Evolutionary conservation across 345 rosid species (phyloP).

Genomic region (Eucalyptus marginata): DNA sequence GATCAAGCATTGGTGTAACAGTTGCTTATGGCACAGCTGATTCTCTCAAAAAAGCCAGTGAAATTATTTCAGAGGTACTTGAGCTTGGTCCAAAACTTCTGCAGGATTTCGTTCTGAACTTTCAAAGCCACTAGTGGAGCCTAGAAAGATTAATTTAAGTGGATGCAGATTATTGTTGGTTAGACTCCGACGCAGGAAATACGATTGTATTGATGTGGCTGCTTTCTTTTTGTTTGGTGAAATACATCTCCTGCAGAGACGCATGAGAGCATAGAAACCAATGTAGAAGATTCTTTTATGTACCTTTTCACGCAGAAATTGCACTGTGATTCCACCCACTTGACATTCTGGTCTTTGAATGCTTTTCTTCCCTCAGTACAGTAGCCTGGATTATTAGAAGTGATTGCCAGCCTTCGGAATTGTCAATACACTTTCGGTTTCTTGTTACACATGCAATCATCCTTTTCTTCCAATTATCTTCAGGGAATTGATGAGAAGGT

Average conservation of each 20-base stretch:
- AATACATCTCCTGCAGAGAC: not conserved
- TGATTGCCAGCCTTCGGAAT: not conserved
- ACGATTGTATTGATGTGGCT: not conserved
- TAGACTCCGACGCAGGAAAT: not conserved
- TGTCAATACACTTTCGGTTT: not conserved
- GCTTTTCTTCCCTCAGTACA: not conserved
- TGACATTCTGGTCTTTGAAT: not conserved
- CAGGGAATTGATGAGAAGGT: slow-evolving; percentile 85
- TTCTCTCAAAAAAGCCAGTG: slow-evolving; percentile 60
- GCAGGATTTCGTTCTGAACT: not conserved
- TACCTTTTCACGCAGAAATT: not conserved
- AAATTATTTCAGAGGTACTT: slow-evolving; percentile 62
- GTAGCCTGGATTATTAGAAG: not conserved
- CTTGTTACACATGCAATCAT: not conserved
- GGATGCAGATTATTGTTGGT: not conserved
- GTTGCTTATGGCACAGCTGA: slow-evolving; percentile 83
- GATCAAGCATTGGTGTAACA: slow-evolving; percentile 93
- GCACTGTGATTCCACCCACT: not conserved
- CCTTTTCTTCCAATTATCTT: not conserved
- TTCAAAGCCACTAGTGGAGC: not conserved
- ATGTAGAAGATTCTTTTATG: not conserved
- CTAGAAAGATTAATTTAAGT: not conserved
- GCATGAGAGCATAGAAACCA: not conserved
- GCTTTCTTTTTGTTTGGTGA: not conserved
- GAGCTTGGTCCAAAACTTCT: not conserved